Evolutionary conservation across 2,329 filamentous ascomycete genomes (phyloP), one percentile per base, ranked within the genome.

Genomic region (Dothideomycetes sp.): DNA sequence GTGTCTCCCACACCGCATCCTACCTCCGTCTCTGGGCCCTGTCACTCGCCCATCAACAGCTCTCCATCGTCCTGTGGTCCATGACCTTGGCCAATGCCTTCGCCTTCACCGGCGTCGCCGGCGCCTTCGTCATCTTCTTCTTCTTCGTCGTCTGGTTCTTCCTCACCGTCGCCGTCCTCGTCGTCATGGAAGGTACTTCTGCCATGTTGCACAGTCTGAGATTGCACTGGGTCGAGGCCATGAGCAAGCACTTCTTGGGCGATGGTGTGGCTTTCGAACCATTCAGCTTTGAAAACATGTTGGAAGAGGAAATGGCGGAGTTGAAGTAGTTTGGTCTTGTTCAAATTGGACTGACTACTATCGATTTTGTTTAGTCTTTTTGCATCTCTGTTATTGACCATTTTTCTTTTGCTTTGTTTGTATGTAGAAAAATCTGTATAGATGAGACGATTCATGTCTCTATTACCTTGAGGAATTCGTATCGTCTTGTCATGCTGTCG

Each of bases 1-100:
- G 89, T 63, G 89, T 98, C 48, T 98, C 91, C 20, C 91, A 98
- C 67, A 98, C 93, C 4, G 91, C 91, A 4, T 98, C 91, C 1
- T 98, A 98, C 65, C 82, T 98, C 33, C 91, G 91, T 71, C 83
- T 98, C 31, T 98, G 91, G 91, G 91, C 91, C 22, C 65, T 98
- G 53, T 98, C 91, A 2, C 80, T 98, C 45, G 91, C 91, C 22
- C 91, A 98, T 71, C 91, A 98, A 63, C 91, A 96, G 73, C 80
- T 98, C 46, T 94, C 86, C 34, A 82, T 88, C 49, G 91, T 98
- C 48, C 75, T 98, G 33, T 98, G 91, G 91, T 76, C 76, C 54
- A 98, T 98, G 91, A 98, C 91, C 1, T 71, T 98, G 36, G 82
- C 74, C 20, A 80, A 79, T 37, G 82, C 84, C 3, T 82, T 98